Evolutionary conservation across 164 flowering plant genomes (phyloP), one percentile per base, ranked within the genome.

Genomic region (Brasenia schreberi): DNA sequence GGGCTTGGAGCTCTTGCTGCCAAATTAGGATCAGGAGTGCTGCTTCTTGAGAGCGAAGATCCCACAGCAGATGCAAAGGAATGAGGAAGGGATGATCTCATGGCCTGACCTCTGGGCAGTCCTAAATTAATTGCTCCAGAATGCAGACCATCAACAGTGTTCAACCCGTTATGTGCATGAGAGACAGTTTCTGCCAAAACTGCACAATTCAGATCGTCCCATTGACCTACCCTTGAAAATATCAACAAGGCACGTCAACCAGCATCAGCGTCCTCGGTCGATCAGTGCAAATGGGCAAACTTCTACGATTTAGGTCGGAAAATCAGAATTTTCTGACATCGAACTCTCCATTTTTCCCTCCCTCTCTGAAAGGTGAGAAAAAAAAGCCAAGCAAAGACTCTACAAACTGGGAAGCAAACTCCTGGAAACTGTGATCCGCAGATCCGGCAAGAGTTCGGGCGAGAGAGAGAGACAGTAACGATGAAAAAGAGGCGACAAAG

Each of bases 21-120:
- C 60, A 80, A 58, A 62, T 83, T 82, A 64, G 80, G 70, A 68
- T 89, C 92, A 75, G 90, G 86, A 23, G 87, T 85, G 70, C 78
- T 75, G 71, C 80, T 83, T 72, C 87, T 84, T 60, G 89, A 77
- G 61, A 84, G 63, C 65, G 96, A 79, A 66, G 86, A 76, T 66
- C 81, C 82, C 66, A 80, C 70, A 45, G 76, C 76, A 72, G 87
- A 70, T 60, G 82, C 76, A 70, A 83, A 83, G 43, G 83, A 75
- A 66, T 78, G 78, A 72, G 87, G 68, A 69, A 61, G 53, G 9
- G 77, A 66, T 67, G 81, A 75, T 67, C 80, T 77, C 59, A 62
- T 66, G 65, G 75, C 76, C 64, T 71, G 84, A 73, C 75, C 70
- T 71, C 88, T 80, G 53, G 70, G 72, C 16, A 80, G 56, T 63